phyloP scores from a whole-genome alignment of 805 yeast genomes.

The Alloascoidea africana region DNA sequence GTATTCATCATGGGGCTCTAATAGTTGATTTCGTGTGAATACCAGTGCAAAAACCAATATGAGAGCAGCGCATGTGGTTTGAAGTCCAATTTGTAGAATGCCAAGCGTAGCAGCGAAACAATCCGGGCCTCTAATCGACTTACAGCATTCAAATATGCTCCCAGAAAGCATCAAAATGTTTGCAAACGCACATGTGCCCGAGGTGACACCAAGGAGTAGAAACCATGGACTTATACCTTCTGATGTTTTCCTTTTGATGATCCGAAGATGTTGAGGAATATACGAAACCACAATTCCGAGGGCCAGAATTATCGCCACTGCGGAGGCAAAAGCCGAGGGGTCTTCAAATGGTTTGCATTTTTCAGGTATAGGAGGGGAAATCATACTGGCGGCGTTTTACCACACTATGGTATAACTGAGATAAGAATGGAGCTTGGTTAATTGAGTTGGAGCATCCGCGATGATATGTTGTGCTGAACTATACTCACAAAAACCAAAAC shows the following conservation, averaged over 20 bases:
- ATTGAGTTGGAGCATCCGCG: too few species aligned
- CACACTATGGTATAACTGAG: too few species aligned
- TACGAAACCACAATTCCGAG: slow-evolving; percentile 58
- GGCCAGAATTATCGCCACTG: slow-evolving; percentile 36
- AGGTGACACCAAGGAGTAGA: slow-evolving; percentile 51
- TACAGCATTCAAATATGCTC: slow-evolving; percentile 50
- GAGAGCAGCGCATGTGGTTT: slow-evolving; percentile 41
- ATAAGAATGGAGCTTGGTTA: too few species aligned
- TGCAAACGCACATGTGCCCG: slow-evolving; percentile 52
- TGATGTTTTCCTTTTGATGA: slow-evolving; percentile 41
- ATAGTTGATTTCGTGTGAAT: slow-evolving; percentile 20
- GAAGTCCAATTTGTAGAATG: slow-evolving; percentile 49
- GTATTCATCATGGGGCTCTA: slow-evolving; percentile 9
- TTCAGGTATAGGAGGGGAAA: too few species aligned
- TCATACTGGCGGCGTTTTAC: too few species aligned
- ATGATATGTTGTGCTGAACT: too few species aligned
- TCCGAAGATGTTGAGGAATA: slow-evolving; percentile 57
- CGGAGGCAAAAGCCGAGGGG: slow-evolving; percentile 35
- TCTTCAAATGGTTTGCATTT: slow-evolving; percentile 29
- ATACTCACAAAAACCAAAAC: too few species aligned
- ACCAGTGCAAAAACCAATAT: slow-evolving; percentile 39
- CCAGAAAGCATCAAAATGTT: slow-evolving; percentile 50
- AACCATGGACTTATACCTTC: slow-evolving; percentile 71
- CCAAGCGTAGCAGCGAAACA: slow-evolving; percentile 56
- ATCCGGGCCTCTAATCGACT: slow-evolving; percentile 29